Percentiles rank a stretch among this genome's conserved stretches.
These are phyloP conservation scores for Pichia exigua DNA, from an alignment of 805 yeast species.

Conservation along the genomic window DNA sequence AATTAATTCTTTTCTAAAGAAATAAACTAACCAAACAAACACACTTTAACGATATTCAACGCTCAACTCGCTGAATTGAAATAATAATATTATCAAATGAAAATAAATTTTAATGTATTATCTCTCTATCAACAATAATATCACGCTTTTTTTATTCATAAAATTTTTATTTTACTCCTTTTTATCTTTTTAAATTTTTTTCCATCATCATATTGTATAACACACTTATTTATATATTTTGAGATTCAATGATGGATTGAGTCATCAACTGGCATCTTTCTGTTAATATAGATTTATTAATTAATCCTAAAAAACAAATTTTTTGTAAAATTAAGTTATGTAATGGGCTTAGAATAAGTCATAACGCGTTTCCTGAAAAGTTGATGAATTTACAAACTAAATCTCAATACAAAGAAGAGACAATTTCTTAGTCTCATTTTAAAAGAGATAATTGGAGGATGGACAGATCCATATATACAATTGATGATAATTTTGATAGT, in stretches of 20 bases:
- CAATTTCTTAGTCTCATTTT: too few relatives aligned
- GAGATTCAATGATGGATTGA: constrained; percentile 15
- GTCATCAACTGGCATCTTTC: constrained; percentile 20
- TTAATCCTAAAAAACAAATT: neutral
- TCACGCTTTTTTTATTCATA: constrained; percentile 1
- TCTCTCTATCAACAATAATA: neutral
- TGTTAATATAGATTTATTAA: constrained; percentile 8
- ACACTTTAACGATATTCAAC: constrained; percentile 9
- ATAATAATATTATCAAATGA: constrained; percentile 2
- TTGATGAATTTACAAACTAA: too few relatives aligned
- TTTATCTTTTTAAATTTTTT: neutral
- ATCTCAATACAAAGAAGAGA: too few relatives aligned
- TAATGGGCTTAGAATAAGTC: too few relatives aligned
- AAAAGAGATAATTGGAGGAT: neutral
- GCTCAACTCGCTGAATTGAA: constrained; percentile 26
- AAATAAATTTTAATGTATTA: constrained; percentile 6
- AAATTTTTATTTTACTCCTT: too few relatives aligned
- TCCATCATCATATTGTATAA: constrained; percentile 7
- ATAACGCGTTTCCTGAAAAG: too few relatives aligned
- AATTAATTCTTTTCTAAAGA: constrained; percentile 1
- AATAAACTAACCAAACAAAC: neutral
- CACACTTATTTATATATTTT: constrained; percentile 3
- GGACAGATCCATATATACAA: neutral
- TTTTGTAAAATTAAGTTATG: too few relatives aligned
- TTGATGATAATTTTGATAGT: neutral